These are phyloP conservation scores for Eucalyptus pauciflora DNA, from an alignment of 345 rosid species.

Conservation along the genomic window DNA sequence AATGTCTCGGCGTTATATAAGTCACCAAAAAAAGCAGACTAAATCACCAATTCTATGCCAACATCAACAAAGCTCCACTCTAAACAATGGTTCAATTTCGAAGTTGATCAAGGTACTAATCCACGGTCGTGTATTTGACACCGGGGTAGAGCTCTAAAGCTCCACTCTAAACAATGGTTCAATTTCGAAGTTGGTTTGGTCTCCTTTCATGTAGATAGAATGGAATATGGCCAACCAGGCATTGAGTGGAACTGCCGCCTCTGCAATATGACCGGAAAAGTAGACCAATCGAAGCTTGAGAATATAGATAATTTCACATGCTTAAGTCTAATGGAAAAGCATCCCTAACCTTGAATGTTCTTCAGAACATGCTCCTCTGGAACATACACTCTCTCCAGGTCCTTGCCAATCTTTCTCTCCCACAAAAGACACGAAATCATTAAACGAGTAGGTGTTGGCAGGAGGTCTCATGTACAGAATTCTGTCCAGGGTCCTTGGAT, in stretches of 20 bases:
- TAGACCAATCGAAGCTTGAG: neutral
- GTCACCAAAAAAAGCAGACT: neutral
- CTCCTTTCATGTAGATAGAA: neutral
- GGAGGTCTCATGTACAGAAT: neutral
- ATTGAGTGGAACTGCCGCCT: neutral
- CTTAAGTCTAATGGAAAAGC: neutral
- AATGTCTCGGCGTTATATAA: neutral
- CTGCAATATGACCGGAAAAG: neutral
- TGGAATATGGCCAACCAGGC: neutral
- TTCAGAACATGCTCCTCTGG: neutral
- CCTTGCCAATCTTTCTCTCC: constrained; percentile 3
- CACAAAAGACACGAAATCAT: neutral
- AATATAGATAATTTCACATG: neutral
- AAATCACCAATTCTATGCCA: neutral
- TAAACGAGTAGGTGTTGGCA: neutral
- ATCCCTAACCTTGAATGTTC: neutral
- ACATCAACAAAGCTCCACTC: neutral
- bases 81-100: too few species aligned
- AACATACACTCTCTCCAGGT: neutral
- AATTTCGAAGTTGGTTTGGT: neutral
- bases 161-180: neutral
- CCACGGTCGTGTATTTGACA: neutral
- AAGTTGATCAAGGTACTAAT: neutral
- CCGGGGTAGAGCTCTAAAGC: neutral
- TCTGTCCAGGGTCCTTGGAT: neutral